Evolutionary conservation across 116 monocot species (phyloP).

Genomic region (Thalassia testudinum): DNA sequence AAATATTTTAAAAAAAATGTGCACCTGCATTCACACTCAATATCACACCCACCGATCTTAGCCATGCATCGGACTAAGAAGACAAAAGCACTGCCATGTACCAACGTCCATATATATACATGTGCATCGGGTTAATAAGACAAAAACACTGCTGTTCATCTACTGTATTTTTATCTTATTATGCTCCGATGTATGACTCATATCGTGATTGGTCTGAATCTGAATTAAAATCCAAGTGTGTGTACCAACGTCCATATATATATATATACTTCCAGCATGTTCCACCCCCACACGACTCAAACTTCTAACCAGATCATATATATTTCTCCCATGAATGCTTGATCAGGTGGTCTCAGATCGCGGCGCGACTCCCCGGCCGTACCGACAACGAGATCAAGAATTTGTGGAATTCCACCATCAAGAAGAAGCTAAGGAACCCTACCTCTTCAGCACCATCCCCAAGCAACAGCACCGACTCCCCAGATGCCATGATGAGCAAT

Average conservation of each 20-base stretch:
- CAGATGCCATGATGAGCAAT: constrained; percentile 3
- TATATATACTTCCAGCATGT: background rate
- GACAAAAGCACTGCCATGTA: background rate
- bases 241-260: background rate
- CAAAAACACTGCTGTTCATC: too few species aligned
- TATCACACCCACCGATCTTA: too few species aligned
- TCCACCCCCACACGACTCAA: background rate
- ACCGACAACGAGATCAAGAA: constrained; percentile 93
- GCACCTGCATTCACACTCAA: too few species aligned
- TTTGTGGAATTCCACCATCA: constrained; percentile 95
- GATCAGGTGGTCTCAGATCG: constrained; percentile 87
- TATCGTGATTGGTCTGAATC: too few species aligned
- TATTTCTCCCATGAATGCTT: too few species aligned
- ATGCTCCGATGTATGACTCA: too few species aligned
- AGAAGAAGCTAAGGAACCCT: constrained; percentile 59
- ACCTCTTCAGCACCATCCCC: constrained; percentile 12
- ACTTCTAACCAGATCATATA: background rate
- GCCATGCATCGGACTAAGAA: too few species aligned
- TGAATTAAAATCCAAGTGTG: background rate
- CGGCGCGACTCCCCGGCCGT: constrained; percentile 59
- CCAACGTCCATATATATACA: background rate
- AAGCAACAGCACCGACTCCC: constrained; percentile 6
- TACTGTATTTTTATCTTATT: too few species aligned
- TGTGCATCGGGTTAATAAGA: background rate
- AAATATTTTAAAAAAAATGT: too few species aligned